These are phyloP conservation scores for Hypoxylon perforatum DNA, from an alignment of 495 filamentous ascomycete genomes.

Conservation along the genomic window DNA sequence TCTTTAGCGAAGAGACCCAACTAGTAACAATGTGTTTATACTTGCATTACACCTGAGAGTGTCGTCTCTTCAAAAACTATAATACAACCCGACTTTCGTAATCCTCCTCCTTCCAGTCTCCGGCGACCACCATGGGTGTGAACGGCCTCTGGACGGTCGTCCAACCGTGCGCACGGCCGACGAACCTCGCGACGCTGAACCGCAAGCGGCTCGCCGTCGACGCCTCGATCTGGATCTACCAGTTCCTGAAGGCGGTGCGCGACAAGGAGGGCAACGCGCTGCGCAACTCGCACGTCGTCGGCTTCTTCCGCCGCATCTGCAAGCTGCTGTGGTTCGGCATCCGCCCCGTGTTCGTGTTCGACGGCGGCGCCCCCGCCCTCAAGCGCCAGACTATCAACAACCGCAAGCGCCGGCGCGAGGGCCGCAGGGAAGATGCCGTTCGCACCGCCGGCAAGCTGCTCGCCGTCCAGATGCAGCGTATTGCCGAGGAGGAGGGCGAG, in stretches of 20 bases:
- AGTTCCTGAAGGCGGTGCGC: conserved; percentile 97
- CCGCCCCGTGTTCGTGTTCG: conserved; percentile 96
- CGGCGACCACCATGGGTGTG: conserved; percentile 82
- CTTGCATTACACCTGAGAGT: conserved; percentile 14
- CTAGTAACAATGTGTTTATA: conserved; percentile 7
- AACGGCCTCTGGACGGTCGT: conserved; percentile 96
- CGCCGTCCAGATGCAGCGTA: conserved; percentile 89
- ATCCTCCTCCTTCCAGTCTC: conserved; percentile 9
- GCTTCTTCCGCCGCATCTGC: conserved; percentile 97
- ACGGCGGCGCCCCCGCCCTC: conserved; percentile 90
- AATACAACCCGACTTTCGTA: conserved; percentile 15
- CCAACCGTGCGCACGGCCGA: conserved; percentile 88
- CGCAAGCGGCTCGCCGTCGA: conserved; percentile 95
- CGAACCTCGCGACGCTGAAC: conserved; percentile 95
- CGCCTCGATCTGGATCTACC: conserved; percentile 99
- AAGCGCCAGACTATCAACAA: conserved; percentile 90
- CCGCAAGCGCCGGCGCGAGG: conserved; percentile 83
- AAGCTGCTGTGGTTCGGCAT: conserved; percentile 98
- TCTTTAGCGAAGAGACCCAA: background rate
- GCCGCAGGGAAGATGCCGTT: conserved; percentile 89
- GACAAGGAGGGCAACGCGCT: conserved; percentile 98
- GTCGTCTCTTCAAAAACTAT: conserved; percentile 12
- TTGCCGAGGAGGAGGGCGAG: conserved; percentile 83
- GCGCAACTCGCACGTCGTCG: conserved; percentile 92
- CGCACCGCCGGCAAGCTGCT: conserved; percentile 89